phyloP scores from a whole-genome alignment of 2,329 filamentous ascomycete genomes.

The Rosellinia necatrix region DNA sequence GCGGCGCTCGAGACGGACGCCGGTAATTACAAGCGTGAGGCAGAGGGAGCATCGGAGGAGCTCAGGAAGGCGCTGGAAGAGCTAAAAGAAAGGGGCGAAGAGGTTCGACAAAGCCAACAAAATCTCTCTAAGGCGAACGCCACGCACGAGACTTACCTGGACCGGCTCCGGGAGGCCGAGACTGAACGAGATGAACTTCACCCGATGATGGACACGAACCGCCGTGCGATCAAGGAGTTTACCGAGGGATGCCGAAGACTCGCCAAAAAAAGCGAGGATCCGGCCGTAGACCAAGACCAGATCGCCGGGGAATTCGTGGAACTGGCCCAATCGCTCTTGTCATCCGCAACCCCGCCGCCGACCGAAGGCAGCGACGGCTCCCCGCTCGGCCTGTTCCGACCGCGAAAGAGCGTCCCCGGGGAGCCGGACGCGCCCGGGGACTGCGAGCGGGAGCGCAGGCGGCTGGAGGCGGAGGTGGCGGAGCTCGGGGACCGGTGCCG shows the following conservation, averaged over 20 bases:
- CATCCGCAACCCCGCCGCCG: too few relatives aligned
- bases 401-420: not conserved
- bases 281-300: not conserved
- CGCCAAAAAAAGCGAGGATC: too few relatives aligned
- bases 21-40: not conserved
- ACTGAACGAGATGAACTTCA: not conserved
- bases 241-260: too few relatives aligned
- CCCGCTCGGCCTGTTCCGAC: not conserved
- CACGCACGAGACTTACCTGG: not conserved
- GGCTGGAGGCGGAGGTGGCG: not conserved
- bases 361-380: not conserved
- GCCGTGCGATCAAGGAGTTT: too few relatives aligned
- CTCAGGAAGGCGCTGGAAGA: conserved; percentile 7
- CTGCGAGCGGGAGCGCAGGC: not conserved
- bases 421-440: not conserved
- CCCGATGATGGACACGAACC: too few relatives aligned
- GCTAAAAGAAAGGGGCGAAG: not conserved
- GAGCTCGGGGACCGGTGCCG: not conserved
- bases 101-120: too few relatives aligned
- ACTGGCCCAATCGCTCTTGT: too few relatives aligned
- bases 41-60: not conserved
- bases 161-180: not conserved
- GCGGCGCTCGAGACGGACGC: not conserved
- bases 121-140: too few relatives aligned
- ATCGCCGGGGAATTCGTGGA: too few relatives aligned